Base-by-base conservation (phyloP, 768 basidiomycete genomes). In the Suillus placidus region DNA sequence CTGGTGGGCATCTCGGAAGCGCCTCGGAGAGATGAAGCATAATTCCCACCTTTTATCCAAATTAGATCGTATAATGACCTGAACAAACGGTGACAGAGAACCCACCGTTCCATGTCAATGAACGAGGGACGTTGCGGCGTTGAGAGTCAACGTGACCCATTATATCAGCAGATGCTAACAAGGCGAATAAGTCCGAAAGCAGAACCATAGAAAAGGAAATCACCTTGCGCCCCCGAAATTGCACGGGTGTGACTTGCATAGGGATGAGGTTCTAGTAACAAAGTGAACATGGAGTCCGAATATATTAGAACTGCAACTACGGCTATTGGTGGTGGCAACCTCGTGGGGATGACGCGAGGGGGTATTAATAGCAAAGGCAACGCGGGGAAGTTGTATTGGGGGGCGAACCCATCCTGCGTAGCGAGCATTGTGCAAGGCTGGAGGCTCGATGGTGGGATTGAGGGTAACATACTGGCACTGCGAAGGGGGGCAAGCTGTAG, bases 361-460 rank as follows among this genome's bases (percentile, higher is more conserved):
- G 32, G 26, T 30, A 35, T 62, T 23, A 38, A 64, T 13, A 26
- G 34, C 35, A 42, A 49, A 40, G 8, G 20, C 18, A 14, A 32
- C 16, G 34, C 32, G 30, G 14, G 55, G 64, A 30, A 61, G 37
- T 16, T 34, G 61, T 43, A 16, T 47, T 40, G 20, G 38, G 35
- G 62, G 8, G 34, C 12, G 8, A 35, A 38, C 49, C 37, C 64
- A 62, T n/a, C 64, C 64, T 32, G 14, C 6, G 26, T 65, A 62
- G 7, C 49, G 60, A 26, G 60, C 60, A 38, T 47, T 52, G 32
- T 62, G 60, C 12, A 63, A 26, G 4, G 26, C 38, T 23, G 57
- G 26, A 12, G 26, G 38, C 10, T 38, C 16, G 10, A 6, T 30
- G 9, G 38, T 26, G 14, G 37, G 37, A 13, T 9, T 12, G 2